A percentile compares a stretch with the other conserved stretches of the same genome.
Conservation (phyloP, 306 rosid genomes). For the Malus domestica region ASM211411v1 NC_041804.1:6776001-6776500, state of each 20-base stretch:
- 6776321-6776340: neutral
- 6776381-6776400: constrained; percentile 22
- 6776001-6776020: too few species aligned
- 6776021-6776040: too few species aligned
- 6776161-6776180: neutral
- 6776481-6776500: constrained; percentile 82
- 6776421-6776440: constrained; percentile 25
- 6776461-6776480: constrained; percentile 58
- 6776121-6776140: too few species aligned
- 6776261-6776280: neutral
- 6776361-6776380: constrained; percentile 7
- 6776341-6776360: neutral
- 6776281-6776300: neutral
- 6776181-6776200: neutral
- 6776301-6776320: neutral
- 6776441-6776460: constrained; percentile 31
- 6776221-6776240: neutral
- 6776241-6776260: neutral
- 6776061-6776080: too few species aligned
- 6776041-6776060: too few species aligned
- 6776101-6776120: too few species aligned
- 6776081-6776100: too few species aligned
- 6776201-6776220: neutral
- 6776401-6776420: constrained; percentile 8
- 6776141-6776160: neutral